Conservation (phyloP, 441 rosid species). For the Syzygium malaccense region DNA sequence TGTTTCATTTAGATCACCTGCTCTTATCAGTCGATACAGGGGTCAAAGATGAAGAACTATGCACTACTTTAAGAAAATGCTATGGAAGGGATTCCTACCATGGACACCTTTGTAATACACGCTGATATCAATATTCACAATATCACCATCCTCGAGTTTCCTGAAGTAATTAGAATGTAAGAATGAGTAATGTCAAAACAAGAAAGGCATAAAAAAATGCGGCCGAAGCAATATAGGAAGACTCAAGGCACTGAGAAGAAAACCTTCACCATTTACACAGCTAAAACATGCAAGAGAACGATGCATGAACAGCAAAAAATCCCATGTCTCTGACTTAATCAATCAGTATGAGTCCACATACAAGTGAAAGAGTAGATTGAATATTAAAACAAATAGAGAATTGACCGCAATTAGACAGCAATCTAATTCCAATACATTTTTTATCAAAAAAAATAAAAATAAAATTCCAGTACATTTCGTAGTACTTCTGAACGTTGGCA, state of each 20-base stretch:
- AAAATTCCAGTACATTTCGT: not conserved
- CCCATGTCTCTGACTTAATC: not conserved
- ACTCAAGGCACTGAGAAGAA: not conserved
- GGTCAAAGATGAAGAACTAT: not conserved
- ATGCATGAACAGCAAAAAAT: not conserved
- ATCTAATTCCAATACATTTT: not conserved
- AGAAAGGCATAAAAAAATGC: not conserved
- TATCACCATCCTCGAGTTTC: conserved; percentile 90
- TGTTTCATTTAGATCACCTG: conserved; percentile 96
- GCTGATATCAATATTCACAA: conserved; percentile 78
- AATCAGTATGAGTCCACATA: not conserved
- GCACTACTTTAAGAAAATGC: not conserved
- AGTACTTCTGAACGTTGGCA: not conserved
- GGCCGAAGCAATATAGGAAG: not conserved
- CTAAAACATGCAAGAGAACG: not conserved
- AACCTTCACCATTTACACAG: not conserved
- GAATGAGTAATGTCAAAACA: not conserved
- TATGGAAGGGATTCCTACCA: conserved; percentile 40
- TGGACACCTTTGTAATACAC: conserved; percentile 89
- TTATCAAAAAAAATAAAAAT: no score
- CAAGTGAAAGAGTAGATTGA: not conserved
- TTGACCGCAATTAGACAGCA: not conserved
- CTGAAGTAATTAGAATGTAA: conserved; percentile 26
- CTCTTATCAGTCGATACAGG: not conserved
- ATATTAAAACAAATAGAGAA: not conserved